A percentile compares a stretch with the other conserved stretches of the same genome.
Conservation (phyloP, 2,329 filamentous ascomycete genomes). For the Penicillium brevicompactum region DNA sequence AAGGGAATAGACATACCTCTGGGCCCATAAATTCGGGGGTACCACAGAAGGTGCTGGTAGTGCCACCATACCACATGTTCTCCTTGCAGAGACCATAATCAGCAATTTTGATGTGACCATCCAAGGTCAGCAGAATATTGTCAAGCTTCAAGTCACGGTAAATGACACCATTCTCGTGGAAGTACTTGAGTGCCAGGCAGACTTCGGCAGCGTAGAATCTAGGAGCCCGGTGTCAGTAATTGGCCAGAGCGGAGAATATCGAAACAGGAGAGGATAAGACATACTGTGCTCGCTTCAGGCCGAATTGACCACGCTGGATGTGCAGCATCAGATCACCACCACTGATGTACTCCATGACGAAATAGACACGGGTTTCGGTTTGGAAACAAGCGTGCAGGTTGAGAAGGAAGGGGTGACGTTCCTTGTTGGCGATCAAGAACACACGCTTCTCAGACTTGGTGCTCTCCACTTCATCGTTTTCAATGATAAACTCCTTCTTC, state of each 20-base stretch:
- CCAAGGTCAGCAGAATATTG: constrained; percentile 89
- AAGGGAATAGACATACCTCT: constrained; percentile 62
- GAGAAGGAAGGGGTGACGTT: constrained; percentile 91
- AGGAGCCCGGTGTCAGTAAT: constrained; percentile 23
- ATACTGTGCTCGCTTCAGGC: constrained; percentile 92
- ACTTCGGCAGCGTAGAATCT: constrained; percentile 98
- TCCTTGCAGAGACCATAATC: constrained; percentile 99
- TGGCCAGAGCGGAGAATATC: not conserved
- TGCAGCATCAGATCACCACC: constrained; percentile 99
- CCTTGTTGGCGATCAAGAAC: constrained; percentile 94
- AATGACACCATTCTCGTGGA: constrained; percentile 98
- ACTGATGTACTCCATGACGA: constrained; percentile 99
- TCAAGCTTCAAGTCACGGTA: constrained; percentile 82
- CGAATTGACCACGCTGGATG: constrained; percentile 95
- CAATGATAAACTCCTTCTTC: constrained; percentile 99
- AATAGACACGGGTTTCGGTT: constrained; percentile 97
- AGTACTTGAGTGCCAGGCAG: constrained; percentile 95
- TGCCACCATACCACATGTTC: constrained; percentile 99
- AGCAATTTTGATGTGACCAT: constrained; percentile 97
- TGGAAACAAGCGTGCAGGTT: constrained; percentile 98
- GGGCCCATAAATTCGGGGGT: constrained; percentile 99
- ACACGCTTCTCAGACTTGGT: constrained; percentile 97
- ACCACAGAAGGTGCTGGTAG: constrained; percentile 96
- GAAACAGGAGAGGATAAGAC: constrained; percentile 37
- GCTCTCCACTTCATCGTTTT: constrained; percentile 98